phyloP scores from a whole-genome alignment of 1,284 basidiomycete genomes.

The Mycena sp. region DNA sequence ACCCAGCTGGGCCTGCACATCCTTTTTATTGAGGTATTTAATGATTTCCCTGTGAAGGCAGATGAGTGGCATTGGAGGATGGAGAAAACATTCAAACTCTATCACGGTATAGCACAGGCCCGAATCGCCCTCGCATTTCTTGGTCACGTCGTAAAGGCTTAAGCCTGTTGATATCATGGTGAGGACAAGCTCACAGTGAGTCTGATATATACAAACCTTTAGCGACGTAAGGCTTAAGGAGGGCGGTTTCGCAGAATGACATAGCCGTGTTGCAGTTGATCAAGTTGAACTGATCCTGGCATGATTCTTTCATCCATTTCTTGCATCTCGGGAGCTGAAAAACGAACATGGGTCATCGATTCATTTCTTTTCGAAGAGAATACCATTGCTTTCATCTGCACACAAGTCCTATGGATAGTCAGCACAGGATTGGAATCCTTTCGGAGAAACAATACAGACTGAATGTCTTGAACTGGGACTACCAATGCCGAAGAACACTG shows the following conservation, averaged over 20 bases:
- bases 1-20: slow-evolving; percentile 64
- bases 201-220: slow-evolving; percentile 43
- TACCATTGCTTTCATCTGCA: slow-evolving; percentile 67
- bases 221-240: slow-evolving; percentile 43
- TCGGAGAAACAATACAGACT: slow-evolving; percentile 7
- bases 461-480: slow-evolving; percentile 49
- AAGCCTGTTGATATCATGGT: slow-evolving; percentile 36
- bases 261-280: slow-evolving; percentile 62
- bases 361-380: background rate
- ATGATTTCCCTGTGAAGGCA: slow-evolving; percentile 51
- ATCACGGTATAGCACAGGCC: slow-evolving; percentile 57
- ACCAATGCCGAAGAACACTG: slow-evolving; percentile 58
- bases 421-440: background rate
- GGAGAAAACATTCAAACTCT: slow-evolving; percentile 43
- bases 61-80: background rate
- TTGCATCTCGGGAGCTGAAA: slow-evolving; percentile 57
- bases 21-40: slow-evolving; percentile 63
- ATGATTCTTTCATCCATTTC: slow-evolving; percentile 56
- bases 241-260: slow-evolving; percentile 54
- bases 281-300: slow-evolving; percentile 58
- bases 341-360: too few relatives aligned
- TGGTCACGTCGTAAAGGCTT: slow-evolving; percentile 73
- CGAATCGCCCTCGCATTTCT: slow-evolving; percentile 60
- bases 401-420: slow-evolving; percentile 47
- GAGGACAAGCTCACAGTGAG: too few relatives aligned